These are phyloP conservation scores for Bipolaris oryzae DNA, from an alignment of 2,329 filamentous ascomycete genomes.

Conservation along the genomic window DNA sequence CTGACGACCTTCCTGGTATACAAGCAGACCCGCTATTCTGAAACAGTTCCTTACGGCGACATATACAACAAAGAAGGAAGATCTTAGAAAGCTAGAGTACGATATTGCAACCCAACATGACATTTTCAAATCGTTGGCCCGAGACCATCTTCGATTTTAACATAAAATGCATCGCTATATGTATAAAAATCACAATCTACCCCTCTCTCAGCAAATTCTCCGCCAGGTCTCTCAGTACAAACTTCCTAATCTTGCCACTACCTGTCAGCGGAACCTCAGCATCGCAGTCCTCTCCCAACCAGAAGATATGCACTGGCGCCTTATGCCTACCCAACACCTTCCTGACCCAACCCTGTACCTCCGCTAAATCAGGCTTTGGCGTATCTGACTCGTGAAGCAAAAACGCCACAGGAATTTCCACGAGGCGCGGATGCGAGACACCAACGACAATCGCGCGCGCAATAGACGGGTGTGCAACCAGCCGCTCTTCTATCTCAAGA, in stretches of 20 bases:
- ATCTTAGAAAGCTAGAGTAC: too few relatives aligned
- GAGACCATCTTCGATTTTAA: neutral
- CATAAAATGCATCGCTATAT: neutral
- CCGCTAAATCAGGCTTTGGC: constrained; percentile 38
- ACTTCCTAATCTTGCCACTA: constrained; percentile 55
- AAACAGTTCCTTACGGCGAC: too few relatives aligned
- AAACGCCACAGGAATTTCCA: constrained; percentile 74
- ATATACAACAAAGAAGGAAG: too few relatives aligned
- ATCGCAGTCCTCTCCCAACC: constrained; percentile 64
- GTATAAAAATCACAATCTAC: neutral
- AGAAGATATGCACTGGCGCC: constrained; percentile 75
- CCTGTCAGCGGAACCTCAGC: constrained; percentile 50
- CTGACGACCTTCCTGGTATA: too few relatives aligned
- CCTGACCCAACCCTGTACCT: constrained; percentile 47
- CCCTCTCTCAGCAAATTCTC: constrained; percentile 29
- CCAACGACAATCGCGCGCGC: constrained; percentile 72
- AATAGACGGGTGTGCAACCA: constrained; percentile 68
- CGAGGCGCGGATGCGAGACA: constrained; percentile 72
- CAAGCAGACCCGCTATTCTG: too few relatives aligned
- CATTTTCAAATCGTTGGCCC: neutral
- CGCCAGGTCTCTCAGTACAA: constrained; percentile 41
- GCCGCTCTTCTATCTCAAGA: constrained; percentile 74
- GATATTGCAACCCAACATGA: neutral
- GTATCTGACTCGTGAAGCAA: constrained; percentile 45
- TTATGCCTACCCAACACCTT: constrained; percentile 50